Evolutionary conservation across 225 moss, liverwort and hornwort genomes (phyloP).

Genomic region (Pseudoscleropodium purum): DNA sequence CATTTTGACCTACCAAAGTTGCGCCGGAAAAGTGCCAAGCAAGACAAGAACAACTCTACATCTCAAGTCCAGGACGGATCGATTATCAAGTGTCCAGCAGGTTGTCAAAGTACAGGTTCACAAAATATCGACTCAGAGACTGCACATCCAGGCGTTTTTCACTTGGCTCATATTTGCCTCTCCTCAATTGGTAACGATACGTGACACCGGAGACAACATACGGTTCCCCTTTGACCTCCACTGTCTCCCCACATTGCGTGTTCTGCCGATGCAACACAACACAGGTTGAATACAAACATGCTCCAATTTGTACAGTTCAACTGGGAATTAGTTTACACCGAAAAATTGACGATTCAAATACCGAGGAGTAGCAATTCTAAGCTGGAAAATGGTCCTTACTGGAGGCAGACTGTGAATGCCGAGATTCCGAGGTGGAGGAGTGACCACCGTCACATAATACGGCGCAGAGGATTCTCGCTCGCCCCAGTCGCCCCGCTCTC

Average conservation of each 20-base stretch:
- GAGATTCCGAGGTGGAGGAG: conserved; percentile 73
- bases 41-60: neutral
- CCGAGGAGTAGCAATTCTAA: neutral
- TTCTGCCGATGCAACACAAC: conserved; percentile 34
- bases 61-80: neutral
- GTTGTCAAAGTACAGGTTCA: conserved; percentile 68
- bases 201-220: conserved; percentile 91
- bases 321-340: neutral
- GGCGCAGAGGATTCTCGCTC: conserved; percentile 61
- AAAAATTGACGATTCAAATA: neutral
- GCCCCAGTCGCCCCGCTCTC: conserved; percentile 51
- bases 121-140: conserved; percentile 70
- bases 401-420: conserved; percentile 81
- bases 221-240: conserved; percentile 75
- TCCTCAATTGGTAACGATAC: conserved; percentile 75
- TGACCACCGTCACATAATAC: conserved; percentile 77
- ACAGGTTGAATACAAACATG: neutral
- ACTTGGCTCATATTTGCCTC: conserved; percentile 78
- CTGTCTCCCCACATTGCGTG: conserved; percentile 91
- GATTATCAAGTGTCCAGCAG: conserved; percentile 39
- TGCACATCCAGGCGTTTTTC: conserved; percentile 85
- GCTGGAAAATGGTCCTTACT: conserved; percentile 19
- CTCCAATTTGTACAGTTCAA: neutral
- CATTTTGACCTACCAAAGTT: neutral
- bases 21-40: neutral